These are phyloP conservation scores for Albatrellus ellisii DNA, from an alignment of 768 basidiomycete species.

Conservation along the genomic window DNA sequence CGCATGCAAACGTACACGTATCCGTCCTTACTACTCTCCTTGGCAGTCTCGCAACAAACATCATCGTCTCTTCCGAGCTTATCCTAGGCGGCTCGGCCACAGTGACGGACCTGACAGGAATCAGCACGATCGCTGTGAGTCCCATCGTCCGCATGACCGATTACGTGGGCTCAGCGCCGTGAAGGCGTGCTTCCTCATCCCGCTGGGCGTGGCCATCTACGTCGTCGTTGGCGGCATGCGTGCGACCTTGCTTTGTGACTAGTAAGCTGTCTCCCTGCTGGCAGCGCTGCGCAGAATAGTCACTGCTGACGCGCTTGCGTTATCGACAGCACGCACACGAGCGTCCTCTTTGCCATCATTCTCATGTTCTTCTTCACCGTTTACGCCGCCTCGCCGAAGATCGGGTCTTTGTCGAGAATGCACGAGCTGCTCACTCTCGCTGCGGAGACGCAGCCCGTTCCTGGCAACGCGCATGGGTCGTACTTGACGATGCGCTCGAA, in stretches of 20 bases:
- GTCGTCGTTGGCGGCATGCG: constrained; percentile 82
- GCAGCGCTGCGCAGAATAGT: no score
- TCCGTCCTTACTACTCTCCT: background rate
- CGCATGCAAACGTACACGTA: background rate
- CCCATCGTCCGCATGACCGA: no score
- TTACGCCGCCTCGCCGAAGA: constrained; percentile 66
- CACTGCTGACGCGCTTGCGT: background rate
- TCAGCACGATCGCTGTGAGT: constrained; percentile 69
- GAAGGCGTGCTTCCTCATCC: constrained; percentile 81
- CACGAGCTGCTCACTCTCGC: constrained; percentile 58
- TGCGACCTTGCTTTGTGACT: constrained; percentile 76
- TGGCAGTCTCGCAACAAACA: constrained; percentile 64
- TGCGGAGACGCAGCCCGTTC: constrained; percentile 41
- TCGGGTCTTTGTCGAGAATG: constrained; percentile 71
- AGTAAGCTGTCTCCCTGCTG: constrained; percentile 36
- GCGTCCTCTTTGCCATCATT: constrained; percentile 80
- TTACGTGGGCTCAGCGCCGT: background rate
- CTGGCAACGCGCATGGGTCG: constrained; percentile 74
- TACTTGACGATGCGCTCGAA: constrained; percentile 55
- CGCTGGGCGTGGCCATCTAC: constrained; percentile 78
- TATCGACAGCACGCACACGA: constrained; percentile 60
- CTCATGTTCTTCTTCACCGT: constrained; percentile 65
- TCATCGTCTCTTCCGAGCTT: constrained; percentile 83
- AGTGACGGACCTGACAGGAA: constrained; percentile 78
- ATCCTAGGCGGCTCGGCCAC: constrained; percentile 78